Base-by-base conservation (phyloP, 768 basidiomycete species). In the Mycena capillaripes region DNA sequence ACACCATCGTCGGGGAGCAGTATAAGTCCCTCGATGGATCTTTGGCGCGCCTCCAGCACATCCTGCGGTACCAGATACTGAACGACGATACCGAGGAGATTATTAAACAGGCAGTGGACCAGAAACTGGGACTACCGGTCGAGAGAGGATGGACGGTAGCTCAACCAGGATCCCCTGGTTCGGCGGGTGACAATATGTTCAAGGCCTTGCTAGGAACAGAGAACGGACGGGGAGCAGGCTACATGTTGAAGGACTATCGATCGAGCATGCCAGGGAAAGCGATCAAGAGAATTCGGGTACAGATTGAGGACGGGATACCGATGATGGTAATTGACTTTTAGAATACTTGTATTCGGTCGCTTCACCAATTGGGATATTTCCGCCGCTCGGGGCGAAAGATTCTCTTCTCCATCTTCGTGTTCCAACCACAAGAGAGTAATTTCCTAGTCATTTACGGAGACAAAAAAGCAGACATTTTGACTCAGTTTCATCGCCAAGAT, bases 211-310 rank as follows among this genome's bases (percentile, higher is more conserved):
- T 66, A 8, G 64, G 64, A 16, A 66, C 64, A 10, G 40, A 56
- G 9, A 66, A 66, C 46, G 64, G 64, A 21, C 10, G 19, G 30
- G 64, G 64, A 46, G 64, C 53, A 4, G 64, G 64, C 1, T 66
- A 32, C 23, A 57, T 56, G 40, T 57, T 66, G 25, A 66, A 66
- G 53, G 64, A 66, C 27, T 66, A 66, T 66, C 25, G 40, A 0
- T 2, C 38, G 0, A 56, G 25, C 5, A 66, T 66, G 64, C 4
- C 3, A 1, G 36, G 62, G 48, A 64, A 64, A 27, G 1, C 48
- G 25, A 64, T 64, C 34, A 48, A 64, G 50, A 48, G 48, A 2
- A 52, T 64, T 16, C 48, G 62, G 25, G 62, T 64, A 4, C 10
- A 52, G 32, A 34, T 38, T 2, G 48, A 52, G 10, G 34, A 38